These are phyloP conservation scores for Eucalyptus leucophloia DNA, from an alignment of 345 rosid species.

Conservation along the genomic window DNA sequence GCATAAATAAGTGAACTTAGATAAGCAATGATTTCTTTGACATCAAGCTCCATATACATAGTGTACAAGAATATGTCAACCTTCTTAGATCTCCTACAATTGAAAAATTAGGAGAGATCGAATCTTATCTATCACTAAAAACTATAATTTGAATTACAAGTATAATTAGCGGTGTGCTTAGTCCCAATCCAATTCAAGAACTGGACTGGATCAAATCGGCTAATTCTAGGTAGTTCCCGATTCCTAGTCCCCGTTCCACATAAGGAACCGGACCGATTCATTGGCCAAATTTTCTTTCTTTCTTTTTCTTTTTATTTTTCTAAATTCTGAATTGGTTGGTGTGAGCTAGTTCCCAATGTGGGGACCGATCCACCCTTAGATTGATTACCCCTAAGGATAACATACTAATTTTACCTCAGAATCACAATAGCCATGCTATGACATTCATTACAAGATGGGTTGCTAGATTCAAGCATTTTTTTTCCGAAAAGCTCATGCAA, in stretches of 20 bases:
- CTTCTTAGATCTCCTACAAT: not conserved
- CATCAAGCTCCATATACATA: not conserved
- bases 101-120: not conserved
- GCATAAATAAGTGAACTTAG: not conserved
- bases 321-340: not conserved
- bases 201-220: not conserved
- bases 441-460: not conserved
- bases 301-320: too few relatives aligned
- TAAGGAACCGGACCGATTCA: not conserved
- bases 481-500: not conserved
- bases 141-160: not conserved
- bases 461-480: not conserved
- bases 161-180: not conserved
- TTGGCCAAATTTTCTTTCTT: too few relatives aligned
- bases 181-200: not conserved
- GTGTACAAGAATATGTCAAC: not conserved
- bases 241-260: not conserved
- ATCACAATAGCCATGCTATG: not conserved
- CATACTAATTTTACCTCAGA: not conserved
- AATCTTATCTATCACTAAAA: not conserved
- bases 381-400: not conserved
- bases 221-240: not conserved
- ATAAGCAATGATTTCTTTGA: not conserved
- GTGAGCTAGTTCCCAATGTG: not conserved
- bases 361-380: not conserved